phyloP scores from a whole-genome alignment of 441 rosid genomes.

The Populus hybrid region DNA sequence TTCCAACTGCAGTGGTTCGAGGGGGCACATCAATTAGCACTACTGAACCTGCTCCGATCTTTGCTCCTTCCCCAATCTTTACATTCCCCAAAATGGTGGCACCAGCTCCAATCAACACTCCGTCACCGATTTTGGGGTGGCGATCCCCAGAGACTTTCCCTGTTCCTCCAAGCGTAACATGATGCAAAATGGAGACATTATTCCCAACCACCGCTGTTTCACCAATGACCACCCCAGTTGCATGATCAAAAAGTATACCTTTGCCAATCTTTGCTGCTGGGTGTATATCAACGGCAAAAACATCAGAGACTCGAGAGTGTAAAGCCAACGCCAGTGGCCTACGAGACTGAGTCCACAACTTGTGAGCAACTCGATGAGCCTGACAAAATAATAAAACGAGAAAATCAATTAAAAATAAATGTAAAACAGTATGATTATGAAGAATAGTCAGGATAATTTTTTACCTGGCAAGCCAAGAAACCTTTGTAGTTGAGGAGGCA shows the following conservation, averaged over 20 bases:
- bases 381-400: constrained; percentile 9
- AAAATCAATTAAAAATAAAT: not conserved
- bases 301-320: constrained; percentile 84
- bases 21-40: constrained; percentile 84
- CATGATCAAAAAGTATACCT: constrained; percentile 86
- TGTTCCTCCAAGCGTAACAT: constrained; percentile 86
- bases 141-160: constrained; percentile 79
- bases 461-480: constrained; percentile 83
- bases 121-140: constrained; percentile 94
- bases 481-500: constrained; percentile 96
- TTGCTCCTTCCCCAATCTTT: constrained; percentile 83
- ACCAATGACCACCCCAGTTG: constrained; percentile 31
- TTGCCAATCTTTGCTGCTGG: constrained; percentile 91
- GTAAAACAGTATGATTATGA: not conserved
- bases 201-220: constrained; percentile 64
- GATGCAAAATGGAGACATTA: constrained; percentile 90
- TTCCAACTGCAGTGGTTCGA: constrained; percentile 73
- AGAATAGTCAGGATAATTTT: not conserved
- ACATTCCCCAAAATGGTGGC: constrained; percentile 86
- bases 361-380: constrained; percentile 84
- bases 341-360: constrained; percentile 55
- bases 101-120: constrained; percentile 84
- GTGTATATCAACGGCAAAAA: constrained; percentile 88
- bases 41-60: constrained; percentile 90
- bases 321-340: constrained; percentile 82